Evolutionary conservation across 2,329 filamentous ascomycete genomes (phyloP), one percentile per base, ranked within the genome.

Genomic region (Drechslerella stenobrocha): DNA sequence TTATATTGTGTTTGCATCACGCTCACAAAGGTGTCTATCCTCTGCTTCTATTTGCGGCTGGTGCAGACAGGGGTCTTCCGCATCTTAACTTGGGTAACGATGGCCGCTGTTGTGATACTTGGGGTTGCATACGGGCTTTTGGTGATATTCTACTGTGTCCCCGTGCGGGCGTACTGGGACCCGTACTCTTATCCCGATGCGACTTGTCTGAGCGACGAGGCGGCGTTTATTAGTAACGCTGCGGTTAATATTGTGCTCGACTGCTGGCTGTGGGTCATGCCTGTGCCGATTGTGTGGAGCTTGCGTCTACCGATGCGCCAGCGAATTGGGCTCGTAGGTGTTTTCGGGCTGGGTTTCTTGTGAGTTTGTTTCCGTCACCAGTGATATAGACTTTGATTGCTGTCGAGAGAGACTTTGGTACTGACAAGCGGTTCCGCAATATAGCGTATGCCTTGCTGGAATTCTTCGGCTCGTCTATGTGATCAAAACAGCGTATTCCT

Each of bases 1-100:
- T 53, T 69, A 15, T 69, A 63, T 20, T 47, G 37, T 26, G 15
- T 69, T 6, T 53, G 47, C 6, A 52, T 69, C 30, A 53, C 64
- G 2, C 52, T 69, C 8, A 69, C 64, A 15, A 69, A 63, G 56
- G 34, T 69, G n/a, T 69, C 64, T 1, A 69, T 69, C 4, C 64
- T 69, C 11, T 53, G 51, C 40, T 69, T 69, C 24, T 69, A 69
- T 22, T 46, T 69, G 26, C 56, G 64, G 3, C 35, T 69, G 6
- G 47, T 63, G 13, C 56, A 46, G 6, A 55, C 56, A 2, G 58
- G 58, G 1, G 30, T 22, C 3, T 69, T 63, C 7, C 37, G 64
- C 13, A 61, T 18, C 13, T 18, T 63, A n/a, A 69, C 64, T 7
- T 58, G 45, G 30, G 6, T 63, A 5, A 63, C 58, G n/a, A 52